Conservation (phyloP, 2,329 filamentous ascomycete genomes). For the Calonectria pauciramosa region DNA sequence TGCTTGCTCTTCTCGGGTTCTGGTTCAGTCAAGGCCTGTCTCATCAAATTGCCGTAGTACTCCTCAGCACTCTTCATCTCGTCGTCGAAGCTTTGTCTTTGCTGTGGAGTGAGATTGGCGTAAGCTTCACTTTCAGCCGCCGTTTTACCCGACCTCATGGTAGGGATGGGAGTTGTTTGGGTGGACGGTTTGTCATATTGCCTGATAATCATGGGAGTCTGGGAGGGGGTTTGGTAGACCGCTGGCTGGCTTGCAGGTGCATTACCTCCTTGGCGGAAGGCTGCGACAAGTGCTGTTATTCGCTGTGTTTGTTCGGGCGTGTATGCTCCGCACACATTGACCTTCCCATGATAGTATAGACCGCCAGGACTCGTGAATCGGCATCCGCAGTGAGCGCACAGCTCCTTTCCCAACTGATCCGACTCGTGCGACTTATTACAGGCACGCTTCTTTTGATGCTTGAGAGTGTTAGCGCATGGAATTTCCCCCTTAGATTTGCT, state of each 20-base stretch:
- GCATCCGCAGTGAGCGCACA: slow-evolving; percentile 62
- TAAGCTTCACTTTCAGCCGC: slow-evolving; percentile 57
- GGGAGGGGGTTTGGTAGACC: not conserved
- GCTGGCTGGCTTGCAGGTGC: not conserved
- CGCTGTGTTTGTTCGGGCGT: slow-evolving; percentile 28
- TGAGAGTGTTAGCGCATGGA: slow-evolving; percentile 28
- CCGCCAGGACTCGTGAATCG: slow-evolving; percentile 58
- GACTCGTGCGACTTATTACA: slow-evolving; percentile 38
- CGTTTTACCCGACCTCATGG: slow-evolving; percentile 15
- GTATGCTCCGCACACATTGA: slow-evolving; percentile 62
- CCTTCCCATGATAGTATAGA: slow-evolving; percentile 59
- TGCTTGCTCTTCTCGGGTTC: slow-evolving; percentile 51
- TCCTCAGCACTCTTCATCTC: slow-evolving; percentile 49
- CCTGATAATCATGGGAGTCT: not conserved
- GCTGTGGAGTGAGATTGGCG: slow-evolving; percentile 54
- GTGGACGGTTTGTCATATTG: not conserved
- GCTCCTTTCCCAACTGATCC: slow-evolving; percentile 46
- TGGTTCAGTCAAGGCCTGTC: slow-evolving; percentile 54
- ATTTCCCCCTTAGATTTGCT: not conserved
- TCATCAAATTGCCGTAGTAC: slow-evolving; percentile 58
- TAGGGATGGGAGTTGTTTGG: not conserved
- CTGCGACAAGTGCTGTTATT: slow-evolving; percentile 30
- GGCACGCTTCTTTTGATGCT: slow-evolving; percentile 48
- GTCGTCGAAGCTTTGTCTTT: slow-evolving; percentile 41
- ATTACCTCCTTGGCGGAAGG: slow-evolving; percentile 19